Base-by-base conservation (phyloP, 352 stramenopile genomes). In the Phytophthora pisi region DNA sequence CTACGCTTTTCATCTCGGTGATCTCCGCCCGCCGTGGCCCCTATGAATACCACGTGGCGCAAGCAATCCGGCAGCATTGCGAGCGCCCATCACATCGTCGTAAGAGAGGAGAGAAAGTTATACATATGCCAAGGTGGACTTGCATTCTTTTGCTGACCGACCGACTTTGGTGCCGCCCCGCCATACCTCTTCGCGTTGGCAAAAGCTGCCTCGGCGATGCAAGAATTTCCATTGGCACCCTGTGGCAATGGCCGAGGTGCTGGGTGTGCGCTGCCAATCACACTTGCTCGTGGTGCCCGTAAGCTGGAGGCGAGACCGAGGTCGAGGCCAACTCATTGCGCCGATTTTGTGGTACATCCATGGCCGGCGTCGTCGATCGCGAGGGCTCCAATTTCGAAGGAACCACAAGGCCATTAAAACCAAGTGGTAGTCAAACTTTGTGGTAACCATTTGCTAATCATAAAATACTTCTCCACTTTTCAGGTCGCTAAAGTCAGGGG, bases 1-100 rank as follows among this genome's bases (percentile, higher is more conserved):
- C 58, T 61, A 68, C 57, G 42, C 36, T 69, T 63, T 72, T 16
- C 8, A 42, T 72, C 63, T 75, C 68, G 63, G 57, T 75, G 68
- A 54, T 64, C 16, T 57, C 34, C 28, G 28, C 13, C 34, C 10
- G 34, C 34, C 2, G 34, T 40, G 34, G 34, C 20, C 10, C 9
- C 4, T 31, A 31, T 40, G 34, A 40, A 16, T 15, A 40, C 34
- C 34, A 40, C 34, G 34, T 40, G 34, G 31, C 31, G 11, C 31
- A 40, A 40, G 34, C 34, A 16, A 40, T 40, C 28, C 34, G 34
- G 34, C 13, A 40, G 34, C 34, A 15, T 40, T 40, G 34, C 34
- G 34, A 40, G 34, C 34, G 34, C 34, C 34, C 34, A 40, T 40
- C 34, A 40, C 34, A 40, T 40, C 34, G 34, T 40, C 34, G 34